These are phyloP conservation scores for Ascoidea rubescens DNA, from an alignment of 805 yeast genomes.

Conservation along the genomic window DNA sequence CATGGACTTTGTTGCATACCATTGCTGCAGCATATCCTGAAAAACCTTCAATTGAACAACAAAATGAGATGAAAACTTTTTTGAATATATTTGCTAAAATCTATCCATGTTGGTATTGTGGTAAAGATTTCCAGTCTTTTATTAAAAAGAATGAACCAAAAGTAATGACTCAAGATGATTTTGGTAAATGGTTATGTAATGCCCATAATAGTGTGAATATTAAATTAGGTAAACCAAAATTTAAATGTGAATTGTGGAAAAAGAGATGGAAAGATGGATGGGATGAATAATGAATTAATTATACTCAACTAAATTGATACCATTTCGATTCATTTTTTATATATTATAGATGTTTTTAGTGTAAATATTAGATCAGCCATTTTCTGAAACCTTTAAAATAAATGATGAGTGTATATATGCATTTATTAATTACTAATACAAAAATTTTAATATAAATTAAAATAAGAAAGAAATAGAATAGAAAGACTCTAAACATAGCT, in stretches of 20 bases:
- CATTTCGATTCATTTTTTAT: too few relatives aligned
- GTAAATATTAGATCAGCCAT: too few relatives aligned
- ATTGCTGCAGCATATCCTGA: constrained; percentile 84
- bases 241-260: constrained; percentile 84
- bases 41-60: constrained; percentile 44
- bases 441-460: too few relatives aligned
- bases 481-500: neutral
- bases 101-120: constrained; percentile 94
- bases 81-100: constrained; percentile 57
- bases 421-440: neutral
- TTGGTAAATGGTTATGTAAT: constrained; percentile 85
- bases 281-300: constrained; percentile 29
- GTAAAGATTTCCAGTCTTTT: constrained; percentile 63
- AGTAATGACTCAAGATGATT: constrained; percentile 55
- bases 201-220: constrained; percentile 91
- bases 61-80: constrained; percentile 59
- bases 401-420: too few relatives aligned
- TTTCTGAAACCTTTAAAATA: too few relatives aligned
- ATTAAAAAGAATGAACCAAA: constrained; percentile 30
- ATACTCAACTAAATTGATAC: too few relatives aligned
- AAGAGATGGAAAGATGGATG: constrained; percentile 94
- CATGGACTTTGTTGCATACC: constrained; percentile 88
- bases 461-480: neutral
- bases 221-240: constrained; percentile 73
- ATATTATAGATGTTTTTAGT: too few relatives aligned